Evolutionary conservation across 1,139 yeast species (phyloP).

Genomic region (Magnusiomyces sp.): DNA sequence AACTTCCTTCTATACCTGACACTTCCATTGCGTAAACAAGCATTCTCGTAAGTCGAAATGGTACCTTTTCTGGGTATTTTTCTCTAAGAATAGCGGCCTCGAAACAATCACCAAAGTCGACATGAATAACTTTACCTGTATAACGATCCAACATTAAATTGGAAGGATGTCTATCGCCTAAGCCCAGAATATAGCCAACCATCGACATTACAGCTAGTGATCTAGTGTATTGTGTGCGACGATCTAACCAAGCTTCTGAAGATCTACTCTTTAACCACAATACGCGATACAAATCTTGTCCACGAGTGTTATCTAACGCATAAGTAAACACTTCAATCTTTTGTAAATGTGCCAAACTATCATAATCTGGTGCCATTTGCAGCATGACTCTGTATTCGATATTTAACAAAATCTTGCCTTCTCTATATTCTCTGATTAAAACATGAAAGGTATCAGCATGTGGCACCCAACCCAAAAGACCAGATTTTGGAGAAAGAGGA

Average conservation of each 20-base stretch:
- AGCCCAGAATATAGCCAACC: conserved; percentile 93
- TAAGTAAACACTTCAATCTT: conserved; percentile 95
- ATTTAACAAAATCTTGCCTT: conserved; percentile 78
- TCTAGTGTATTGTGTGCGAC: conserved; percentile 92
- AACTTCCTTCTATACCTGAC: conserved; percentile 96
- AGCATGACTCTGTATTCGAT: conserved; percentile 93
- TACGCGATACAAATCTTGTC: conserved; percentile 92
- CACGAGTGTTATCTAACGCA: conserved; percentile 90
- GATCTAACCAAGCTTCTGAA: conserved; percentile 95
- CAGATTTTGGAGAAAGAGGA: conserved; percentile 96
- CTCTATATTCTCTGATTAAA: conserved; percentile 84
- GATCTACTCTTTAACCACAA: conserved; percentile 94
- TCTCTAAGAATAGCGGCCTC: conserved; percentile 96
- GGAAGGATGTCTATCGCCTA: conserved; percentile 97
- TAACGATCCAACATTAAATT: conserved; percentile 89
- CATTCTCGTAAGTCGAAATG: conserved; percentile 95
- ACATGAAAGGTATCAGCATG: conserved; percentile 96
- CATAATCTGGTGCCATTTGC: conserved; percentile 98
- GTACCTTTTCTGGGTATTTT: conserved; percentile 96
- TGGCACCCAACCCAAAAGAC: conserved; percentile 94
- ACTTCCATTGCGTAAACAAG: conserved; percentile 98
- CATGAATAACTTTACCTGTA: conserved; percentile 92
- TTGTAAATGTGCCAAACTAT: conserved; percentile 74
- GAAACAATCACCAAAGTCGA: conserved; percentile 98
- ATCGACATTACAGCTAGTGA: conserved; percentile 97